phyloP scores from a whole-genome alignment of 495 filamentous ascomycete species.

The Penicillium antarcticum region DNA sequence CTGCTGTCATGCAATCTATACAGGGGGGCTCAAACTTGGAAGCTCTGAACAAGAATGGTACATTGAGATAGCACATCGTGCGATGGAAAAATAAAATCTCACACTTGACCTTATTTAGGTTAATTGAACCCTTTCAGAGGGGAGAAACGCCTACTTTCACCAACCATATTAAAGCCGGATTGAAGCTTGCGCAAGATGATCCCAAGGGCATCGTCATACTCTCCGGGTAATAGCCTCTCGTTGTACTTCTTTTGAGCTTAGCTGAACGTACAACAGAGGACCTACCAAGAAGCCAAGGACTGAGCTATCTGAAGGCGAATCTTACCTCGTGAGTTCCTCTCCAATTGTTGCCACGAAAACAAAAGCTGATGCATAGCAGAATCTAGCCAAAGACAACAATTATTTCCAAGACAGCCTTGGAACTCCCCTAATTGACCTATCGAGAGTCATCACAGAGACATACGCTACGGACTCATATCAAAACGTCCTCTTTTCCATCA shows the following conservation, averaged over 20 bases:
- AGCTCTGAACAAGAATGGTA: constrained; percentile 65
- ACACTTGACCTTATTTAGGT: constrained; percentile 13
- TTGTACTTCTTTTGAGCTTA: not conserved
- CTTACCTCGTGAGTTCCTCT: constrained; percentile 50
- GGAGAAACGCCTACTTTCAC: constrained; percentile 73
- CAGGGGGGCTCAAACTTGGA: constrained; percentile 58
- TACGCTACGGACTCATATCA: constrained; percentile 76
- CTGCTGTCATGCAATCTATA: constrained; percentile 80
- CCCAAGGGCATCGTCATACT: constrained; percentile 54
- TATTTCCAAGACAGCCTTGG: constrained; percentile 24
- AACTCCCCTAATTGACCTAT: constrained; percentile 8
- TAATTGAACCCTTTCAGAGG: constrained; percentile 65
- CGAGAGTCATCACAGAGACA: constrained; percentile 51
- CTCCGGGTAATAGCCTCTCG: constrained; percentile 55
- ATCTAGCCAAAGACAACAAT: constrained; percentile 40
- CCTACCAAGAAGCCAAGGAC: constrained; percentile 55
- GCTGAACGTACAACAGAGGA: constrained; percentile 42
- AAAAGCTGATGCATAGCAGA: constrained; percentile 26
- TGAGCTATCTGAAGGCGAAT: constrained; percentile 58
- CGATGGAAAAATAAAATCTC: not conserved
- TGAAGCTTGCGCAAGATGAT: constrained; percentile 45
- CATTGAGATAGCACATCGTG: not conserved
- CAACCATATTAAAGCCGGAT: constrained; percentile 63
- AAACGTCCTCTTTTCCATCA: constrained; percentile 70
- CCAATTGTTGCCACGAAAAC: not conserved